These are phyloP conservation scores for Lasiosphaeriaceae sp. DNA, from an alignment of 495 filamentous ascomycete species.

Conservation along the genomic window DNA sequence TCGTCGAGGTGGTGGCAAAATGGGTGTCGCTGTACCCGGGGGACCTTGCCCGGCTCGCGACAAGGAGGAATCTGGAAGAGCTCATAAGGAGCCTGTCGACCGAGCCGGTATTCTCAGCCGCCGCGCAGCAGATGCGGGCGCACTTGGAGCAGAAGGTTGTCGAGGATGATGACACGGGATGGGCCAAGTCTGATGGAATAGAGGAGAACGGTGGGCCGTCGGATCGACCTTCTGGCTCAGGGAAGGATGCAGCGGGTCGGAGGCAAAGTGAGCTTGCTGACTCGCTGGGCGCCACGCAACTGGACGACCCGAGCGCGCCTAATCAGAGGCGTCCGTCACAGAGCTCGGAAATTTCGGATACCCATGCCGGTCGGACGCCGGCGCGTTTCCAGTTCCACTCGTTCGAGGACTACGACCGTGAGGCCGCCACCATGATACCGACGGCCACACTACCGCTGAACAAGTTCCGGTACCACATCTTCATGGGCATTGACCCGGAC, in stretches of 20 bases:
- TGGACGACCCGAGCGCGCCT: conserved; percentile 31
- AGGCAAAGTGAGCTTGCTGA: conserved; percentile 33
- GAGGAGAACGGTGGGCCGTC: conserved; percentile 38
- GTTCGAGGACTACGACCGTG: conserved; percentile 69
- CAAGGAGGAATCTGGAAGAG: conserved; percentile 61
- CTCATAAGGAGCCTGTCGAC: conserved; percentile 67
- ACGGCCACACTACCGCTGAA: conserved; percentile 56
- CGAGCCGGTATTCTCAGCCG: conserved; percentile 72
- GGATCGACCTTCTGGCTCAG: conserved; percentile 9
- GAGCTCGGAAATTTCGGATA: conserved; percentile 42
- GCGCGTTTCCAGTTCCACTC: conserved; percentile 52
- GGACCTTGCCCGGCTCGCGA: conserved; percentile 82
- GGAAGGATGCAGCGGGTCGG: conserved; percentile 16
- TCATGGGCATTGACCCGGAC: conserved; percentile 77
- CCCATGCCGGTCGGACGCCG: conserved; percentile 8
- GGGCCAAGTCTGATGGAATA: conserved; percentile 65
- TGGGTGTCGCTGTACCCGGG: conserved; percentile 91
- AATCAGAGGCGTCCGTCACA: conserved; percentile 42
- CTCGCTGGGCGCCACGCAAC: conserved; percentile 40
- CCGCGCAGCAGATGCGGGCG: conserved; percentile 73
- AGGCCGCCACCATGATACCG: conserved; percentile 64
- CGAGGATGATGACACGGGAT: conserved; percentile 78
- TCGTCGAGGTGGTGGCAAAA: conserved; percentile 76
- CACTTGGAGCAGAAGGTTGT: conserved; percentile 60
- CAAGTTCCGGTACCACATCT: conserved; percentile 76